Evolutionary conservation across 257 asterid genomes (phyloP), one percentile per base, ranked within the genome.

Genomic region (Leptodermis oblonga): DNA sequence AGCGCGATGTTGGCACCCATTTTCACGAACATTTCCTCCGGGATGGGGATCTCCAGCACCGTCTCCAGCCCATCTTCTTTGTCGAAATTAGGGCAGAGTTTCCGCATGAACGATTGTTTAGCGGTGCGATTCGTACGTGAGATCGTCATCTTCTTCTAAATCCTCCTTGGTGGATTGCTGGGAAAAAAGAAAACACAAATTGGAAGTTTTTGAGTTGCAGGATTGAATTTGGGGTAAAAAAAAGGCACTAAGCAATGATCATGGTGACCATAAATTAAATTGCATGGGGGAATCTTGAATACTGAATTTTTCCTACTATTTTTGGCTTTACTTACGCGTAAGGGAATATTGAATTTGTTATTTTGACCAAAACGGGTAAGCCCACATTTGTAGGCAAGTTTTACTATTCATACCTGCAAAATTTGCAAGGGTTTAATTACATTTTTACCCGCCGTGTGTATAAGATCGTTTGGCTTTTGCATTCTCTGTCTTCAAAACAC

Each of bases 11-110:
- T 88, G 43, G 68, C 87, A 0, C 98, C 97, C 76, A 90, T 74
- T 14, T 83, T 82, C 13, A 82, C 41, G 71, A 92, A 92, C 95
- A 92, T 88, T 79, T 92, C 97, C 81, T 92, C 98, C 25, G 97
- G 97, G 20, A 92, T 81, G 22, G 98, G 97, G 10, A 88, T 95
- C 86, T 92, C 98, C 51, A 92, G 80, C 61, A 92, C 88, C 8
- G 96, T 92, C 83, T 92, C 97, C 62, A 92, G 64, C 1, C 89
- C 82, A 13, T 92, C 97, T 62, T 92, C 97, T 6, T 85, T 76
- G 37, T 92, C 97, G 71, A 80, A 88, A 80, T 92, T 92, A 2
- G 97, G 97, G 71, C 97, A 92, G 54, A 90, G 79, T 79, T 78
- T 88, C 71, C 98, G 65, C 97, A 92, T 66, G 67, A 78, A 81